Conservation (phyloP, 2,329 filamentous ascomycete genomes). For the Hyphodiscus sp. region DNA sequence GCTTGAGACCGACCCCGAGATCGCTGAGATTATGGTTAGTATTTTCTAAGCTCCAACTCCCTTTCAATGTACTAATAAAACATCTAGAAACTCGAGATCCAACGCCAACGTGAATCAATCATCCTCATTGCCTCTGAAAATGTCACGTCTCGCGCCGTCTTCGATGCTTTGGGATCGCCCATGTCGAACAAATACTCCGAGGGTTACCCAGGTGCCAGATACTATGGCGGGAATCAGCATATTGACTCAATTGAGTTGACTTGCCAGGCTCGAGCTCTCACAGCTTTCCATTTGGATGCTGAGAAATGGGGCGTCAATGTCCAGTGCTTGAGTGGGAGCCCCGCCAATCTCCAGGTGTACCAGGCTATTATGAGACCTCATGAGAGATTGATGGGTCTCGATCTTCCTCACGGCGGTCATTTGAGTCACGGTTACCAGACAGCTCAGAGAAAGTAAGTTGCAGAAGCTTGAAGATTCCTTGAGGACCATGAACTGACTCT, state of each 20-base stretch:
- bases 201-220: constrained; percentile 94
- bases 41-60: not conserved
- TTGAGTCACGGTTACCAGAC: constrained; percentile 97
- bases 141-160: constrained; percentile 96
- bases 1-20: constrained; percentile 85
- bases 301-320: constrained; percentile 98
- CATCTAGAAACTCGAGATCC: constrained; percentile 75
- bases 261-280: constrained; percentile 89
- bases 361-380: constrained; percentile 95
- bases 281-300: constrained; percentile 80
- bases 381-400: constrained; percentile 94
- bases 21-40: constrained; percentile 91
- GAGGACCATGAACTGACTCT: constrained; percentile 11
- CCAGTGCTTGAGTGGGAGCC: constrained; percentile 85
- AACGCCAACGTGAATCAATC: constrained; percentile 97
- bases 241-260: constrained; percentile 94
- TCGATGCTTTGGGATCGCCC: constrained; percentile 89
- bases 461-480: not conserved
- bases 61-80: not conserved
- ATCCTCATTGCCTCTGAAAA: constrained; percentile 99
- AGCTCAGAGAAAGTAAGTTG: constrained; percentile 73
- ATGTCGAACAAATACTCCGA: constrained; percentile 99
- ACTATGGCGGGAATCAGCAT: constrained; percentile 99
- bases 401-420: constrained; percentile 93
- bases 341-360: constrained; percentile 97